Evolutionary conservation across 2,329 filamentous ascomycete species (phyloP).

Genomic region (Rhytidhysteron rufulum): DNA sequence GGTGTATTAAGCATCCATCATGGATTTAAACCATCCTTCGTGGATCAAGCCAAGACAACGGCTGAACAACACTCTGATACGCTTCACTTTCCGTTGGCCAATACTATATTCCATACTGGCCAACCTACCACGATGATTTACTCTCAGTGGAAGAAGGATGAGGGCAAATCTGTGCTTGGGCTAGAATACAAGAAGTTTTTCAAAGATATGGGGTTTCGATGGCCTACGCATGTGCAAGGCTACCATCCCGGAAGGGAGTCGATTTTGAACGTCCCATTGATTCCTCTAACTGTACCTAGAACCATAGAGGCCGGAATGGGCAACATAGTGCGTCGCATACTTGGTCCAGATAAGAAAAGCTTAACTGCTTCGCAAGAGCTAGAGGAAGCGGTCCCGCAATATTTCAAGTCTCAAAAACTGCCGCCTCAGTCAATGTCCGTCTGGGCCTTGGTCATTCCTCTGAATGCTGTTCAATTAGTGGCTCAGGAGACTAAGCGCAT

Average conservation of each 20-base stretch:
- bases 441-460: slow-evolving; percentile 68
- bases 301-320: slow-evolving; percentile 65
- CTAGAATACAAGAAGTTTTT: slow-evolving; percentile 12
- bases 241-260: background rate
- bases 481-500: background rate
- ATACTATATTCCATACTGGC: slow-evolving; percentile 74
- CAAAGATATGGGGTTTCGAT: slow-evolving; percentile 14
- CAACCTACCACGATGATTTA: slow-evolving; percentile 30
- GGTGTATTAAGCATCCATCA: slow-evolving; percentile 22
- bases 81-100: slow-evolving; percentile 64
- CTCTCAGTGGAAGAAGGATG: slow-evolving; percentile 20
- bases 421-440: slow-evolving; percentile 54
- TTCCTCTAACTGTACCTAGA: slow-evolving; percentile 61
- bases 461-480: slow-evolving; percentile 2
- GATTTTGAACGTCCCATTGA: slow-evolving; percentile 47
- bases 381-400: slow-evolving; percentile 59
- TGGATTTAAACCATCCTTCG: background rate
- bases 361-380: slow-evolving; percentile 68
- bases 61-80: slow-evolving; percentile 5
- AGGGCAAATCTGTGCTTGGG: no score
- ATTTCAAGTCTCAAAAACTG: slow-evolving; percentile 47
- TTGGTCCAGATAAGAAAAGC: slow-evolving; percentile 40
- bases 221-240: no score
- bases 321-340: slow-evolving; percentile 70
- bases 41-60: background rate